Conservation (phyloP, 2,329 filamentous ascomycete genomes). For the Nigrograna mackinnonii region DNA sequence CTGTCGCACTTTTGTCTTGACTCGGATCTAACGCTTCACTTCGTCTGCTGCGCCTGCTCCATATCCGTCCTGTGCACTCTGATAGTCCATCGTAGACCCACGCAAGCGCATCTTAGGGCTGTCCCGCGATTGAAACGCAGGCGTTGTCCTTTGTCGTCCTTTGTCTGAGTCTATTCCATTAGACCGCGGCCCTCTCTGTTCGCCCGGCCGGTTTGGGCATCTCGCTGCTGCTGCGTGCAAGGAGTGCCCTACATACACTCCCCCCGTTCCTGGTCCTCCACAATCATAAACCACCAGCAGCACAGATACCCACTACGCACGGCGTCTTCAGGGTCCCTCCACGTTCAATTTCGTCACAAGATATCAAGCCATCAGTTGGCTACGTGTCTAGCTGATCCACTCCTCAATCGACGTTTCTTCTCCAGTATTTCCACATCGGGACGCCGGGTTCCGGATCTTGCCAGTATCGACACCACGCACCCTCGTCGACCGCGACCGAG, state of each 20-base stretch:
- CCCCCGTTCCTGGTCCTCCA: constrained; percentile 30
- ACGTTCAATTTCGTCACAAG: constrained; percentile 35
- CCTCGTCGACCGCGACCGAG: constrained; percentile 40
- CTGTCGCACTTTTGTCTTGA: constrained; percentile 38
- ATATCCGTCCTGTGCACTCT: constrained; percentile 31
- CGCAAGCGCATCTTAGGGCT: constrained; percentile 33
- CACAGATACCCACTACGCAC: constrained; percentile 16
- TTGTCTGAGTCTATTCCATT: constrained; percentile 39
- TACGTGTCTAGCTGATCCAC: constrained; percentile 20
- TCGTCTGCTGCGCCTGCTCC: constrained; percentile 32
- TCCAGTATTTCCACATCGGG: constrained; percentile 42
- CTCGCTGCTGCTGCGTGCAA: constrained; percentile 34
- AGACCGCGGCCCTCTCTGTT: constrained; percentile 18
- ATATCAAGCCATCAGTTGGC: constrained; percentile 31
- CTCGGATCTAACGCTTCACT: constrained; percentile 40
- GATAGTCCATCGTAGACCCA: constrained; percentile 27
- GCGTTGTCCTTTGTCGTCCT: no score
- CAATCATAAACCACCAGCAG: constrained; percentile 18
- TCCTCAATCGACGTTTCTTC: constrained; percentile 25
- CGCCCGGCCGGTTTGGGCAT: constrained; percentile 32
- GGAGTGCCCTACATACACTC: constrained; percentile 38
- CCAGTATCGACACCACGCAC: constrained; percentile 27
- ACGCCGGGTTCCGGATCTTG: constrained; percentile 33
- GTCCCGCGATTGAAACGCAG: constrained; percentile 28
- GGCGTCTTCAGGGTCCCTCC: constrained; percentile 34